phyloP scores from a whole-genome alignment of 1,284 basidiomycete genomes.

The Phellopilus nigrolimitatus region DNA sequence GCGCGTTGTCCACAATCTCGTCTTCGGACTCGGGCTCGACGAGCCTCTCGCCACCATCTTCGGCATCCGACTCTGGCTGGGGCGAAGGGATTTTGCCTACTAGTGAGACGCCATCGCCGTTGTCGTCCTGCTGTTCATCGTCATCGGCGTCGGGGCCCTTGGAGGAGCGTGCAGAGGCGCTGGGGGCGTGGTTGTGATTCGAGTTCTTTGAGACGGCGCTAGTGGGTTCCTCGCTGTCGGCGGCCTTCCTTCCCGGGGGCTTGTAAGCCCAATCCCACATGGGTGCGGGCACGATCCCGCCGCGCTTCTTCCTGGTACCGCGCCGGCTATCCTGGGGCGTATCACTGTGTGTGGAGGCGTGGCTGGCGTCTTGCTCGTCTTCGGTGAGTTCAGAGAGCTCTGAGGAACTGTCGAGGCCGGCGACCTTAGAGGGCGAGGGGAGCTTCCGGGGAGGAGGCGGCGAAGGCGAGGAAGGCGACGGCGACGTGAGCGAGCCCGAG shows the following conservation, averaged over 20 bases:
- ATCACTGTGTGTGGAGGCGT: constrained; percentile 13
- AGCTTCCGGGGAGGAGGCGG: constrained; percentile 23
- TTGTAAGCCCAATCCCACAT: constrained; percentile 79
- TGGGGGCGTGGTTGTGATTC: constrained; percentile 50
- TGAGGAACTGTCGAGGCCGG: constrained; percentile 53
- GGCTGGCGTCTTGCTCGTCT: constrained; percentile 47
- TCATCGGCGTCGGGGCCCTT: constrained; percentile 26
- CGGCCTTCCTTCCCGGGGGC: constrained; percentile 22
- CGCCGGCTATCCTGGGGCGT: constrained; percentile 23
- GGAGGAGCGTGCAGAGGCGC: constrained; percentile 29
- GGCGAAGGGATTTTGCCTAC: neutral
- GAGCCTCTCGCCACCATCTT: constrained; percentile 13
- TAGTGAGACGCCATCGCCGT: constrained; percentile 9
- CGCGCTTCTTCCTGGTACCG: constrained; percentile 50
- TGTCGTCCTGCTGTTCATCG: constrained; percentile 25
- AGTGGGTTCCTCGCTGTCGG: constrained; percentile 24
- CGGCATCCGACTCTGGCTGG: constrained; percentile 6
- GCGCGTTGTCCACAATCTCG: constrained; percentile 24
- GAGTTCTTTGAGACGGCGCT: constrained; percentile 46
- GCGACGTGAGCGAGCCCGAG: constrained; percentile 60
- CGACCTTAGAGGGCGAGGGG: constrained; percentile 18
- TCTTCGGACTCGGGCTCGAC: constrained; percentile 16
- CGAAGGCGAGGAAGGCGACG: constrained; percentile 43
- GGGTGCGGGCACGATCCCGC: constrained; percentile 62
- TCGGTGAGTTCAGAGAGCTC: constrained; percentile 79